These are phyloP conservation scores for Podospora fimiseda DNA, from an alignment of 495 filamentous ascomycete species.

Conservation along the genomic window DNA sequence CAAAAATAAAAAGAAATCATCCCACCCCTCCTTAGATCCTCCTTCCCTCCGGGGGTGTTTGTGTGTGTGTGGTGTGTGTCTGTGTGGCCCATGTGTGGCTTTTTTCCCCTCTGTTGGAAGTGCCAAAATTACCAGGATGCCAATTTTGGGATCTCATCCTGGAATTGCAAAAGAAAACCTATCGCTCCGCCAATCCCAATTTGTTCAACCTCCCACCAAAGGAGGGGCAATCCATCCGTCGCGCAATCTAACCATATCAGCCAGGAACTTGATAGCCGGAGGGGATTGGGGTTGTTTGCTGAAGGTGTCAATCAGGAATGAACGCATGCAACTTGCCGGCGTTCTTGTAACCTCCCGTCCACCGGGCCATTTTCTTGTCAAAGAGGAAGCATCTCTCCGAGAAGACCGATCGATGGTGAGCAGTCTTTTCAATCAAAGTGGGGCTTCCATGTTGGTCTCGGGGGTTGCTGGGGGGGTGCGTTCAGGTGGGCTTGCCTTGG, in stretches of 20 bases:
- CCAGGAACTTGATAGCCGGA: conserved; percentile 3
- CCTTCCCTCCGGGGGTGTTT: conserved; percentile 4
- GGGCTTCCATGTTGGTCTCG: neutral
- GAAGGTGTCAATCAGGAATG: neutral
- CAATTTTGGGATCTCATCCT: conserved; percentile 10
- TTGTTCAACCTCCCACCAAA: conserved; percentile 1
- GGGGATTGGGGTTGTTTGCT: neutral
- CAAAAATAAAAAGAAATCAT: neutral
- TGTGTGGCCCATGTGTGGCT: too few species aligned
- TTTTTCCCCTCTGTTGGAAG: neutral
- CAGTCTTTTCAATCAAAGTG: neutral
- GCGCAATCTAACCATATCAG: neutral
- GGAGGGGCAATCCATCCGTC: conserved; percentile 15
- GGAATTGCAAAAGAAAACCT: conserved; percentile 2
- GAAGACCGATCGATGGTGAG: conserved; percentile 7
- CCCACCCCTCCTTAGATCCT: neutral
- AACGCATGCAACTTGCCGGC: conserved; percentile 5
- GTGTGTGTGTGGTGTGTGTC: neutral
- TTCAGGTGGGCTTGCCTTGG: neutral
- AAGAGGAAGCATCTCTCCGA: conserved; percentile 12
- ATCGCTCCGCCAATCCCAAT: neutral
- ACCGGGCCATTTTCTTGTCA: too few species aligned
- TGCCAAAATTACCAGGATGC: conserved; percentile 1
- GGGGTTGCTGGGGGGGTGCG: neutral
- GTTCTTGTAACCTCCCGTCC: conserved; percentile 1